Evolutionary conservation across 208 protist genomes (phyloP).

Genomic region (Trypanosoma platydactyli): DNA sequence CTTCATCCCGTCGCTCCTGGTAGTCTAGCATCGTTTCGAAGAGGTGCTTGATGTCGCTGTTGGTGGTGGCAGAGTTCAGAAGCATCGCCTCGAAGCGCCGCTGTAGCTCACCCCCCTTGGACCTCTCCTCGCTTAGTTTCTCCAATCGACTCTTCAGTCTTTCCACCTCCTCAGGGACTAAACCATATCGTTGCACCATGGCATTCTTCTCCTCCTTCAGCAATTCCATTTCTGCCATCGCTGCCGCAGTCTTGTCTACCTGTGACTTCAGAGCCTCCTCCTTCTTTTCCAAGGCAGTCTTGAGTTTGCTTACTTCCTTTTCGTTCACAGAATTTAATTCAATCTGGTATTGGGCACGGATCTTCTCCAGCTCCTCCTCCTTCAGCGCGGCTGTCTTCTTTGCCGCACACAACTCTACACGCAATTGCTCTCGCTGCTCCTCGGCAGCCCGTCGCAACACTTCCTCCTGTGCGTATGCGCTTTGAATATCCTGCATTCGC

Average conservation of each 20-base stretch:
- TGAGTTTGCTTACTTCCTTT: slow-evolving; percentile 35
- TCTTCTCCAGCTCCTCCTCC: slow-evolving; percentile 28
- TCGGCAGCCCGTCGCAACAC: slow-evolving; percentile 10
- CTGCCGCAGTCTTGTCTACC: slow-evolving; percentile 38
- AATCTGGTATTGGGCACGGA: slow-evolving; percentile 25
- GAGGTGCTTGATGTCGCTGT: slow-evolving; percentile 52
- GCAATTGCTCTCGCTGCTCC: slow-evolving; percentile 4
- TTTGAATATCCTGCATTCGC: slow-evolving; percentile 21
- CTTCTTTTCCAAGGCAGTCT: slow-evolving; percentile 33
- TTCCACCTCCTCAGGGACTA: slow-evolving; percentile 23
- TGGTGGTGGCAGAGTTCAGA: slow-evolving; percentile 34
- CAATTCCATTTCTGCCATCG: slow-evolving; percentile 48
- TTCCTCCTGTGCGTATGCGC: not conserved
- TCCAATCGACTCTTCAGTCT: slow-evolving; percentile 33
- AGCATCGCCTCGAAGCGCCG: slow-evolving; percentile 54
- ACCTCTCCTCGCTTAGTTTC: slow-evolving; percentile 20
- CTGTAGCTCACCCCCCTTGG: slow-evolving; percentile 44
- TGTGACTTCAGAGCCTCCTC: slow-evolving; percentile 42
- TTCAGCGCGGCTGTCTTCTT: slow-evolving; percentile 30
- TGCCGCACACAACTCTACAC: slow-evolving; percentile 24
- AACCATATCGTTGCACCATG: slow-evolving; percentile 26
- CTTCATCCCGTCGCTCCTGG: slow-evolving; percentile 59
- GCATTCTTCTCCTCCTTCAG: slow-evolving; percentile 46
- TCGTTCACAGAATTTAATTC: slow-evolving; percentile 21
- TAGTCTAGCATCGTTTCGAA: slow-evolving; percentile 75